Evolutionary conservation across 2,329 filamentous ascomycete species (phyloP).

Genomic region (Didymella arachidicola): DNA sequence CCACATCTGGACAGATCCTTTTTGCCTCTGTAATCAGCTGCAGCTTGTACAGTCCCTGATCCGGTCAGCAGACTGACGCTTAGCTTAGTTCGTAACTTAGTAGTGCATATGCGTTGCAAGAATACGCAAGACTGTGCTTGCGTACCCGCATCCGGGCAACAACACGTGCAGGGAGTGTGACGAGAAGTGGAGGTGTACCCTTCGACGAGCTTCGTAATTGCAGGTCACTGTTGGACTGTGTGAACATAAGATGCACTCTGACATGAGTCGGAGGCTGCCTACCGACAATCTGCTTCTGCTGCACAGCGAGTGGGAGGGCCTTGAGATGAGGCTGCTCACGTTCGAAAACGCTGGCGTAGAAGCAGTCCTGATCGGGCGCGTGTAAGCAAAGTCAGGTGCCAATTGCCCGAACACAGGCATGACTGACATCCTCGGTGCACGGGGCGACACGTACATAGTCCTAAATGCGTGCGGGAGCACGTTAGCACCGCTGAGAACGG

Average conservation of each 20-base stretch:
- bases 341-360: constrained; percentile 92
- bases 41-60: constrained; percentile 73
- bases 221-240: constrained; percentile 39
- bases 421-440: constrained; percentile 18
- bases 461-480: constrained; percentile 29
- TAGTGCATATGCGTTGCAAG: constrained; percentile 2
- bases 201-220: constrained; percentile 87
- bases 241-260: too few species aligned
- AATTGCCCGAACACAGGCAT: constrained; percentile 11
- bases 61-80: constrained; percentile 35
- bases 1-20: constrained; percentile 78
- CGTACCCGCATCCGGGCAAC: constrained; percentile 2
- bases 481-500: constrained; percentile 34
- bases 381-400: constrained; percentile 28
- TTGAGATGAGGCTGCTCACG: constrained; percentile 78
- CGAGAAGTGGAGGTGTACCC: constrained; percentile 48
- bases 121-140: constrained; percentile 8
- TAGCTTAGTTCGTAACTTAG: constrained; percentile 1
- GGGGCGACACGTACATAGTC: constrained; percentile 39
- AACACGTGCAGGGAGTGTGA: constrained; percentile 7
- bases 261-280: too few species aligned
- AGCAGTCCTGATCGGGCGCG: constrained; percentile 77
- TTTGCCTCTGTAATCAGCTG: constrained; percentile 85
- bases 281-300: constrained; percentile 84
- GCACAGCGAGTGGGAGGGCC: constrained; percentile 78